Conservation (phyloP, 306 rosid genomes). For the Corylus heterophylla region DNA sequence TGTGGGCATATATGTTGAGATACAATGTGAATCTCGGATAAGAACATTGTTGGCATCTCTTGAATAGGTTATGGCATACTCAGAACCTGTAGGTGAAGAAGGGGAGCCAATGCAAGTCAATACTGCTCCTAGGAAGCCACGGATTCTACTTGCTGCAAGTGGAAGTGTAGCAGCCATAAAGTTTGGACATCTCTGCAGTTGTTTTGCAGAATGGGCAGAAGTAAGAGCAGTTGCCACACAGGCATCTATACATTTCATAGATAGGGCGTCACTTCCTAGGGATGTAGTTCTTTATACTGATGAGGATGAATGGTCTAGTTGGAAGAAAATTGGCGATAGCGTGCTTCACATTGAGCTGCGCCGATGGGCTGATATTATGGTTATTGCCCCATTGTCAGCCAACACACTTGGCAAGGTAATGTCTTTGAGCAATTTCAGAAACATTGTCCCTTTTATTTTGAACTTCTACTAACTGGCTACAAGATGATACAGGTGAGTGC, state of each 20-base stretch:
- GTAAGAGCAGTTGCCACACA: constrained; percentile 63
- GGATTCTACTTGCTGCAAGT: constrained; percentile 77
- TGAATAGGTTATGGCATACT: constrained; percentile 47
- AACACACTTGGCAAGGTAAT: constrained; percentile 89
- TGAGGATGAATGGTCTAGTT: constrained; percentile 60
- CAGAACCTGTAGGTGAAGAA: constrained; percentile 42
- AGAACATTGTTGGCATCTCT: constrained; percentile 31
- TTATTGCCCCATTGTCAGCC: constrained; percentile 88
- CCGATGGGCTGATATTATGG: constrained; percentile 86
- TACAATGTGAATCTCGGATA: constrained; percentile 7
- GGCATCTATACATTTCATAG: constrained; percentile 62
- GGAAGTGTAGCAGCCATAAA: constrained; percentile 74
- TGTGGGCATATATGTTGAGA: neutral
- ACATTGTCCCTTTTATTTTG: constrained; percentile 7
- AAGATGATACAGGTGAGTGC: neutral
- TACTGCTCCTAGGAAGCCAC: constrained; percentile 58
- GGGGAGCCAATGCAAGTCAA: constrained; percentile 34
- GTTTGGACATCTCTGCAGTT: constrained; percentile 55
- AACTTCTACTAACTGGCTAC: neutral
- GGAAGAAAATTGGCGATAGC: constrained; percentile 67
- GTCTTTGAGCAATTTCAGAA: constrained; percentile 4
- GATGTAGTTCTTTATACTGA: constrained; percentile 45
- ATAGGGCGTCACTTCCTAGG: constrained; percentile 44
- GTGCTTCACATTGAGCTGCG: constrained; percentile 79
- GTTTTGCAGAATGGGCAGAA: constrained; percentile 77